Conservation (phyloP, 164 flowering plant species). For the Sextonia rubra region DNA sequence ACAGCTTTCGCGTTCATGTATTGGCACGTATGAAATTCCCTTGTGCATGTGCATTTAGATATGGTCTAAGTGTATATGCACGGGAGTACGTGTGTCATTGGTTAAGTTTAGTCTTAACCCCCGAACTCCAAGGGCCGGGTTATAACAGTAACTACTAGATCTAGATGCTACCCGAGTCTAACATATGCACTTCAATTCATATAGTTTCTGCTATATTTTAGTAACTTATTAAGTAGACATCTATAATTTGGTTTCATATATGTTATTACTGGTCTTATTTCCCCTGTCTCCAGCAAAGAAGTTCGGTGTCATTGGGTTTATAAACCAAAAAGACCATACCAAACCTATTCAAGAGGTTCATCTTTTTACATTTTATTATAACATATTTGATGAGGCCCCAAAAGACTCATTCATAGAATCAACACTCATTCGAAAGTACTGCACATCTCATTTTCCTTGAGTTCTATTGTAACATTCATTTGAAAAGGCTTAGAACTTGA, state of each 20-base stretch:
- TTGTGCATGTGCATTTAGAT: no score
- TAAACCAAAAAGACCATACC: slow-evolving; percentile 31
- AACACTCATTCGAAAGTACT: background rate
- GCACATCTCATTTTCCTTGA: background rate
- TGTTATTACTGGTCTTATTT: background rate
- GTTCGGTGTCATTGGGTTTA: slow-evolving; percentile 40
- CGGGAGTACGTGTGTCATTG: no score
- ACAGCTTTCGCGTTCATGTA: no score
- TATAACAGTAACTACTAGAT: background rate
- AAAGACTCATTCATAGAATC: background rate
- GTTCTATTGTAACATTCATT: background rate
- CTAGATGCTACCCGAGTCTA: background rate
- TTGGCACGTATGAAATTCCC: no score
- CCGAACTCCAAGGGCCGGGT: no score
- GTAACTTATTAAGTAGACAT: no score
- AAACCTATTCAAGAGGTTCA: slow-evolving; percentile 43
- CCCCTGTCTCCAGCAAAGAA: slow-evolving; percentile 36
- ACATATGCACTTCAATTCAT: background rate
- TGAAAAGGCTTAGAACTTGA: background rate
- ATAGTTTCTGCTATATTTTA: background rate
- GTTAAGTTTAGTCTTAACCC: no score
- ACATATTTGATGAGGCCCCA: background rate
- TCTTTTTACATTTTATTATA: background rate
- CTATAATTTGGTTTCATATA: background rate
- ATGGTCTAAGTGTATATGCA: no score